Evolutionary conservation across 306 rosid species (phyloP), one percentile per base, ranked within the genome.

Genomic region (Quercus suber): DNA sequence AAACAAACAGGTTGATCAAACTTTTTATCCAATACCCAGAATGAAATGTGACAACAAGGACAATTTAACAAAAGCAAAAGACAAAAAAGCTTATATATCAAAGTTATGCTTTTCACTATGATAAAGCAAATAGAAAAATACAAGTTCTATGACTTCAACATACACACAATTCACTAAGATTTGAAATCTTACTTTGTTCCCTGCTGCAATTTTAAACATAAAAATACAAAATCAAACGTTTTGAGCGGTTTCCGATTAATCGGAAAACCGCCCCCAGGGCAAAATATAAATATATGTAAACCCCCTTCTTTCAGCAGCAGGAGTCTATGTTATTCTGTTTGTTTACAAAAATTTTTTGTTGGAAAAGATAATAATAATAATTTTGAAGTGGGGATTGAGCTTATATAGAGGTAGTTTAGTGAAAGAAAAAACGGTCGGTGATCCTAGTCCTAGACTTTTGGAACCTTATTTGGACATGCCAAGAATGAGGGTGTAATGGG

Each of bases 191-290:
- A 33, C 41, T 49, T 18, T 58, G 5, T 27, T 13, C 5, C 33
- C 25, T 21, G 71, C 49, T 27, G 4, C 12, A 51, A 19, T 20
- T 45, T 11, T 14, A 28, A 30, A 33, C n/a, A 12, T 7, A 41
- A 13, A 10, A 9, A 20, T 2, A 6, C n/a, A 21, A 9, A 35
- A 55, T 55, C 27, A 23, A 55, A 59, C 4, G 51, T 55, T 37
- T 73, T 13, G 87, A 89, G 89, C 90, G 87, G 89, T 80, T 81
- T 87, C 82, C 93, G 80, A 6, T 0, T 6, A 27, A 12, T 52
- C 37, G 87, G 88, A 87, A 87, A 87, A 84, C 90, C 90, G 91
- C 91, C 58, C 91, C 78, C 51, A 15, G 17, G 57, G 71, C 18
- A 10, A 30, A 69, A 13, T 41, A 41, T 41, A 74, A 19, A 18